Evolutionary conservation across 345 rosid species (phyloP).

Genomic region (Euphorbia lathyris): DNA sequence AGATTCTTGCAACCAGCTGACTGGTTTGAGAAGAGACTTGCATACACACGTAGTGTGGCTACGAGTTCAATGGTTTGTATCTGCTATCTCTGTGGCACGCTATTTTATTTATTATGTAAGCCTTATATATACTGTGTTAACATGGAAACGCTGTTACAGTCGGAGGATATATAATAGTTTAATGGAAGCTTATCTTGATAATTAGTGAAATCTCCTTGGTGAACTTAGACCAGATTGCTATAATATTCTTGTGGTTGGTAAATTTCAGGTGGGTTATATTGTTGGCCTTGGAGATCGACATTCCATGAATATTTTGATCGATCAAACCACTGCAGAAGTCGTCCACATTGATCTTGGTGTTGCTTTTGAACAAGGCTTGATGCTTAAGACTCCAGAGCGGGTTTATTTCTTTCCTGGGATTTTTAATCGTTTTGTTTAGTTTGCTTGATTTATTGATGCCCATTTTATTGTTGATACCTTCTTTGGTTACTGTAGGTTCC

Average conservation of each 20-base stretch:
- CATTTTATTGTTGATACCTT: slow-evolving; percentile 8
- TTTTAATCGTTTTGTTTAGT: slow-evolving; percentile 8
- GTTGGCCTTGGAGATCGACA: slow-evolving; percentile 99
- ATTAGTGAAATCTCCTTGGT: background rate
- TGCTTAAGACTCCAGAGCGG: slow-evolving; percentile 97
- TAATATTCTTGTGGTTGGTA: background rate
- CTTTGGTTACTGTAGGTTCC: slow-evolving; percentile 58
- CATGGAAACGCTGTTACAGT: background rate
- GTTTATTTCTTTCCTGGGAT: slow-evolving; percentile 30
- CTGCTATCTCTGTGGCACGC: slow-evolving; percentile 1
- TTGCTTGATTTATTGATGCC: background rate
- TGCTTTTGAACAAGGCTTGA: slow-evolving; percentile 97
- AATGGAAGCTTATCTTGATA: background rate
- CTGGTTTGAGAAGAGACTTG: slow-evolving; percentile 99
- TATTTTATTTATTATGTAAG: too few relatives aligned
- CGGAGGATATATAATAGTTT: background rate
- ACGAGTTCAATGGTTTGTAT: slow-evolving; percentile 88
- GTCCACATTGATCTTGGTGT: slow-evolving; percentile 99
- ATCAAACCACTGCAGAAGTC: slow-evolving; percentile 98
- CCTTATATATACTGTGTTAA: background rate
- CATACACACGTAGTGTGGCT: slow-evolving; percentile 91
- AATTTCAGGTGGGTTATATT: slow-evolving; percentile 87
- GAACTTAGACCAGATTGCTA: slow-evolving; percentile 1
- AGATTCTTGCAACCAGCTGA: slow-evolving; percentile 86
- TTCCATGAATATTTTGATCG: slow-evolving; percentile 86